Conservation (phyloP, 2,329 filamentous ascomycete genomes). For the Talaromyces sp. region DNA sequence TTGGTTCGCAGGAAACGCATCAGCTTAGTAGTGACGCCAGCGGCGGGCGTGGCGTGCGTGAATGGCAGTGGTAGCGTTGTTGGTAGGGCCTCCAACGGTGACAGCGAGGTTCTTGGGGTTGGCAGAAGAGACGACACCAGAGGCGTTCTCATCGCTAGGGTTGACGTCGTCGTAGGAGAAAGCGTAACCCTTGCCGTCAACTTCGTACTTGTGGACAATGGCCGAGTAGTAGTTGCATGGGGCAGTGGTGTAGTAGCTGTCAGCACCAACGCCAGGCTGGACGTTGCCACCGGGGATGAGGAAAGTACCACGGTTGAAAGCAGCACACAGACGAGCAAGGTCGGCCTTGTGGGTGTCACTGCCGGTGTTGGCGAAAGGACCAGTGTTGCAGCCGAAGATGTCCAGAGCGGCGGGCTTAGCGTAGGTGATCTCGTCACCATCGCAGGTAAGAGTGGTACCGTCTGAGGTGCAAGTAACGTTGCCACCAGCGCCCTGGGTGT, state of each 20-base stretch:
- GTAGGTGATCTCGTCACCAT: slow-evolving; percentile 40
- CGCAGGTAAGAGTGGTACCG: slow-evolving; percentile 33
- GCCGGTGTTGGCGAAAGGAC: slow-evolving; percentile 39
- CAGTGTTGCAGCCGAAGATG: slow-evolving; percentile 49
- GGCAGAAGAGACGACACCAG: slow-evolving; percentile 46
- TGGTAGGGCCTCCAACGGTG: slow-evolving; percentile 38
- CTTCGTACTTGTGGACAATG: slow-evolving; percentile 55
- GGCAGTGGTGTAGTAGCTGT: slow-evolving; percentile 39
- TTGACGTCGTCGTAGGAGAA: slow-evolving; percentile 66
- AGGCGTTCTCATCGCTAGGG: slow-evolving; percentile 48
- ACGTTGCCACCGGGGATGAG: slow-evolving; percentile 42
- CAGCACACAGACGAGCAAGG: slow-evolving; percentile 46
- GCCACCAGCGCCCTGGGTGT: slow-evolving; percentile 52
- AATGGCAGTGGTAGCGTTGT: not conserved
- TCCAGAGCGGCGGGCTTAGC: slow-evolving; percentile 39
- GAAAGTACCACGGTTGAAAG: slow-evolving; percentile 44
- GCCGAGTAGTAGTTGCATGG: slow-evolving; percentile 41
- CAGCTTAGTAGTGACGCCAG: not conserved
- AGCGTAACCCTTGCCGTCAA: slow-evolving; percentile 57
- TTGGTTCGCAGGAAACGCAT: not conserved
- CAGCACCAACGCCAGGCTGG: slow-evolving; percentile 36
- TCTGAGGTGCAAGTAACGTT: slow-evolving; percentile 41
- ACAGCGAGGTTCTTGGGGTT: slow-evolving; percentile 44
- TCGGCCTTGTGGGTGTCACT: slow-evolving; percentile 39
- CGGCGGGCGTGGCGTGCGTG: not conserved